Conservation (phyloP, 768 basidiomycete genomes). For the Amanita thiersii region DNA sequence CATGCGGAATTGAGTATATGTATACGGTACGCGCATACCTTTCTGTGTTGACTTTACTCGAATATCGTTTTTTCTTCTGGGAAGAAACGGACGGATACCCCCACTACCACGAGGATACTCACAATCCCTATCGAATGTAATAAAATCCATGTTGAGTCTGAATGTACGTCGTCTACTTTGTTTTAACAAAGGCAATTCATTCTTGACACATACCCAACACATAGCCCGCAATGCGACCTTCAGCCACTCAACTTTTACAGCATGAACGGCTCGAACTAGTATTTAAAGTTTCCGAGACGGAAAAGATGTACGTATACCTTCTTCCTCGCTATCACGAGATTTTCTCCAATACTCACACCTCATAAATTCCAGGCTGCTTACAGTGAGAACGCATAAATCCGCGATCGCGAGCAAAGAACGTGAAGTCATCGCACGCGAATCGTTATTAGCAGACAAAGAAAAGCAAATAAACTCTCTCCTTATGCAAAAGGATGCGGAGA, state of each 20-base stretch:
- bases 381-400: constrained; percentile 57
- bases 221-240: constrained; percentile 83
- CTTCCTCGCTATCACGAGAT: not conserved
- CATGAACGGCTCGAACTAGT: constrained; percentile 70
- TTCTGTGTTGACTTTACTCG: not conserved
- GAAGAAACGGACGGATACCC: constrained; percentile 83
- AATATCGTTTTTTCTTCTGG: not conserved
- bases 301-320: constrained; percentile 56
- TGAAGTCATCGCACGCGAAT: constrained; percentile 53
- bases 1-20: constrained; percentile 78
- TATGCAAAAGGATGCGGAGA: constrained; percentile 53
- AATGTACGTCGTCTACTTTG: constrained; percentile 41
- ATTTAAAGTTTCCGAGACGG: constrained; percentile 65
- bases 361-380: constrained; percentile 49
- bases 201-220: constrained; percentile 5
- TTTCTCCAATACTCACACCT: not conserved
- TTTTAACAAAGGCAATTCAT: not conserved
- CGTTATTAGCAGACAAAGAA: constrained; percentile 47
- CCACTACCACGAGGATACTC: constrained; percentile 83
- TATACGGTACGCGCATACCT: constrained; percentile 49
- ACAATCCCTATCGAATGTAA: constrained; percentile 58
- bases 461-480: constrained; percentile 37
- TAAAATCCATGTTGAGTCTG: constrained; percentile 81
- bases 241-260: constrained; percentile 71
- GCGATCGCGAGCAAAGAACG: constrained; percentile 52